These are phyloP conservation scores for Daldinia bambusicola DNA, from an alignment of 495 filamentous ascomycete genomes.

Conservation along the genomic window DNA sequence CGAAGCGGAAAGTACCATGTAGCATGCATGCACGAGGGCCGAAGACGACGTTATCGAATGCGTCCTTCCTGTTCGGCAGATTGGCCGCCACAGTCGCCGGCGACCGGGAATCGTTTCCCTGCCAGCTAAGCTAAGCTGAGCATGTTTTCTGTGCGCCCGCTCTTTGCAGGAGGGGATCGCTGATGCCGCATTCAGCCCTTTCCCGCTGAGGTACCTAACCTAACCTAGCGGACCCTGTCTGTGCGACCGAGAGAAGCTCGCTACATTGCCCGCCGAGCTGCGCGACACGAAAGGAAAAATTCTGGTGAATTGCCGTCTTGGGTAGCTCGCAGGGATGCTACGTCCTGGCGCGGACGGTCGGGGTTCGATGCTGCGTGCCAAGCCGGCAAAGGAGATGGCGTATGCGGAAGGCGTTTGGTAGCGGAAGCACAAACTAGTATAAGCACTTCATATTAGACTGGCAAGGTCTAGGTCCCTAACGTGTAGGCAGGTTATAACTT, in stretches of 20 bases:
- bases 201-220: not conserved
- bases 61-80: constrained; percentile 40
- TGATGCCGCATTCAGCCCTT: constrained; percentile 24
- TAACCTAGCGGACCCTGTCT: not conserved
- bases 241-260: constrained; percentile 19
- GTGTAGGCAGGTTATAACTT: too few relatives aligned
- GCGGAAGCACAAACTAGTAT: too few relatives aligned
- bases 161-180: constrained; percentile 12
- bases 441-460: too few relatives aligned
- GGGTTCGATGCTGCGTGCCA: not conserved
- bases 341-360: not conserved
- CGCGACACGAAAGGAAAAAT: not conserved
- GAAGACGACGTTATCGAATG: constrained; percentile 21
- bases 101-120: constrained; percentile 20
- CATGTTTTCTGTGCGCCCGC: not conserved
- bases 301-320: not conserved
- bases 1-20: not conserved
- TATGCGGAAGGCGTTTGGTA: not conserved
- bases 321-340: not conserved
- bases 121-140: not conserved
- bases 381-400: not conserved
- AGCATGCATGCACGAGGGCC: constrained; percentile 16
- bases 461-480: too few relatives aligned
- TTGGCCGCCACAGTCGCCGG: constrained; percentile 22
- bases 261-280: not conserved